phyloP scores from a whole-genome alignment of 441 rosid species.

The Macaranga tanarius region DNA sequence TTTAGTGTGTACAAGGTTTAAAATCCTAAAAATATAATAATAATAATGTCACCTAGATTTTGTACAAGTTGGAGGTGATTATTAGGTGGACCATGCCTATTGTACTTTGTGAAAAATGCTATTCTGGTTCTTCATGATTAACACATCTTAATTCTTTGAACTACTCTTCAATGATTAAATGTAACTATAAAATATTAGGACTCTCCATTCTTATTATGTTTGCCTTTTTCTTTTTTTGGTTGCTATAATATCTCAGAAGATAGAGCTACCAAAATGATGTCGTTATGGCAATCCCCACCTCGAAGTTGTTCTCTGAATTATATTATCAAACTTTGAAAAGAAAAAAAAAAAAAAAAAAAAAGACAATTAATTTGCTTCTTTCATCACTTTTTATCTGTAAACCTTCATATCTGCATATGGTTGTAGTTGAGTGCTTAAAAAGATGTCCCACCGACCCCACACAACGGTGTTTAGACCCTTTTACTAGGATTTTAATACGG shows the following conservation, averaged over 20 bases:
- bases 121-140: conserved; percentile 34
- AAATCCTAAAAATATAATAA: background rate
- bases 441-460: background rate
- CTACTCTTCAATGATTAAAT: conserved; percentile 36
- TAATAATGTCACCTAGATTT: conserved; percentile 15
- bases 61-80: conserved; percentile 27
- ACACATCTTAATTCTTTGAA: conserved; percentile 36
- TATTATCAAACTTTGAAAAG: conserved; percentile 9
- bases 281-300: conserved; percentile 22
- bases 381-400: conserved; percentile 3
- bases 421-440: conserved; percentile 8
- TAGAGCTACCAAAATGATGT: conserved; percentile 9
- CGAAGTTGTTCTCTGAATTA: conserved; percentile 8
- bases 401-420: background rate
- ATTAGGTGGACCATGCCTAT: conserved; percentile 38
- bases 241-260: background rate
- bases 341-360: background rate
- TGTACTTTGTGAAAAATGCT: conserved; percentile 33
- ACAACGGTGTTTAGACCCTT: background rate
- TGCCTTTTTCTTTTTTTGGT: conserved; percentile 15
- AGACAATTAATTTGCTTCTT: background rate
- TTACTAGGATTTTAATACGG: conserved; percentile 8
- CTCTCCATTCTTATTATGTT: conserved; percentile 21
- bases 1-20: conserved; percentile 25
- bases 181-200: conserved; percentile 19